Percentiles rank a stretch among this genome's conserved stretches.
phyloP scores from a whole-genome alignment of 768 basidiomycete species.

The Termitomyces sp. region DNA sequence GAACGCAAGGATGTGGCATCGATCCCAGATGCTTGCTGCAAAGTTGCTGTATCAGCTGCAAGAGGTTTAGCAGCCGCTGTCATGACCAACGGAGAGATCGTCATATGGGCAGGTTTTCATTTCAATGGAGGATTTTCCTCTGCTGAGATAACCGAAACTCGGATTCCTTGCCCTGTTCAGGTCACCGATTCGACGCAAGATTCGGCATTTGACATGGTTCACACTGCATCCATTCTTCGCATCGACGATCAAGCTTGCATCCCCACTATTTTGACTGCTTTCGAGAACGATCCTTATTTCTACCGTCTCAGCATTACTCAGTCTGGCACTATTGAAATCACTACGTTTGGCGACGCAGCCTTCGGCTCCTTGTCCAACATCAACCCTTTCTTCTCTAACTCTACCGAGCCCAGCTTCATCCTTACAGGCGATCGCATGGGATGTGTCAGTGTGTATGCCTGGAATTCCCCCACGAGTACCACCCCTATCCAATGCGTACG shows the following conservation, averaged over 20 bases:
- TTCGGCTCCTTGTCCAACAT: conserved; percentile 48
- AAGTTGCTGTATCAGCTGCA: conserved; percentile 38
- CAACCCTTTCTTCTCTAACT: conserved; percentile 38
- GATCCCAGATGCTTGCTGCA: conserved; percentile 44
- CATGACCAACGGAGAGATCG: conserved; percentile 49
- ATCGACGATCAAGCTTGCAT: conserved; percentile 21
- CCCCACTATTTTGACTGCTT: conserved; percentile 44
- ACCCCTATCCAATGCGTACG: conserved; percentile 27
- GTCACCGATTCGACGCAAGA: conserved; percentile 8
- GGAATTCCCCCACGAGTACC: conserved; percentile 19
- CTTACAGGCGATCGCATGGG: conserved; percentile 64
- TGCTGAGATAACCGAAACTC: conserved; percentile 20
- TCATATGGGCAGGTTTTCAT: conserved; percentile 43
- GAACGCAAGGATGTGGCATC: conserved; percentile 25
- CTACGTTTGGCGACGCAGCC: conserved; percentile 45
- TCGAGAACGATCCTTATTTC: conserved; percentile 43
- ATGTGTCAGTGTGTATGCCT: conserved; percentile 56
- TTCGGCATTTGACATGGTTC: conserved; percentile 8
- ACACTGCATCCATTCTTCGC: conserved; percentile 12
- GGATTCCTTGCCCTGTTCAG: conserved; percentile 29
- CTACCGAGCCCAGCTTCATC: conserved; percentile 39
- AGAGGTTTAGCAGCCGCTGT: conserved; percentile 44
- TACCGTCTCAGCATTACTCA: conserved; percentile 39
- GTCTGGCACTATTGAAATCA: conserved; percentile 23
- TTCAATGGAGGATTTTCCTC: conserved; percentile 12